phyloP scores from a whole-genome alignment of 1,284 basidiomycete species.

The Trichosporon asahii region DNA sequence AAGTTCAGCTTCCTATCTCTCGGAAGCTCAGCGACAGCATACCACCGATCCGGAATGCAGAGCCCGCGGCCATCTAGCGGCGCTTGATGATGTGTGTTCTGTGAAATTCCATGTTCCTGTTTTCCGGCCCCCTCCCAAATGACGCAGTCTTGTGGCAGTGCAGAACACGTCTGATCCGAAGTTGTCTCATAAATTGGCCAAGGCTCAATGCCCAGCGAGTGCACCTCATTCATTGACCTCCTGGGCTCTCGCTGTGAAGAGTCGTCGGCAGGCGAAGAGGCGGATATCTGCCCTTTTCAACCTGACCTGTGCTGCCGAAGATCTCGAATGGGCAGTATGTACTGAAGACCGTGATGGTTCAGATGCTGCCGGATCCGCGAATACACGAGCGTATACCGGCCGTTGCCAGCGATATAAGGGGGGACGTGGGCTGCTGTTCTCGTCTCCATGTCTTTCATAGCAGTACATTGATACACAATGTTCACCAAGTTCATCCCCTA shows the following conservation, averaged over 20 bases:
- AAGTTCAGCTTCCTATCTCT: neutral
- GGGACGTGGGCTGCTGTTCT: too few relatives aligned
- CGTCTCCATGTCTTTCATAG: too few relatives aligned
- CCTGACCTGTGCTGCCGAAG: neutral
- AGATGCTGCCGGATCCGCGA: neutral
- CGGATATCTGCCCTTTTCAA: too few relatives aligned
- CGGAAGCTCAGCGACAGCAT: neutral
- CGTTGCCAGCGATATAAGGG: neutral
- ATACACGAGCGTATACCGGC: too few relatives aligned
- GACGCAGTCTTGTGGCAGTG: neutral
- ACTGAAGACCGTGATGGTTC: too few relatives aligned
- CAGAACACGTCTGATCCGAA: neutral
- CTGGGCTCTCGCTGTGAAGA: too few relatives aligned
- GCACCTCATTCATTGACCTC: too few relatives aligned
- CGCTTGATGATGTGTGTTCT: neutral
- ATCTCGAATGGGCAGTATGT: neutral
- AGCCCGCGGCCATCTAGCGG: neutral
- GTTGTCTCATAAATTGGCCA: neutral
- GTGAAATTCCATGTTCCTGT: neutral
- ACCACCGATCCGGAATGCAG: neutral
- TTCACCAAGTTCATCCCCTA: neutral
- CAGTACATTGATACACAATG: too few relatives aligned
- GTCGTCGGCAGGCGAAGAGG: neutral
- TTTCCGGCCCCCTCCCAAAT: neutral
- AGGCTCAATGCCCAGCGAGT: neutral